Evolutionary conservation across 257 asterid species (phyloP).

Genomic region (Nicotiana attenuata): DNA sequence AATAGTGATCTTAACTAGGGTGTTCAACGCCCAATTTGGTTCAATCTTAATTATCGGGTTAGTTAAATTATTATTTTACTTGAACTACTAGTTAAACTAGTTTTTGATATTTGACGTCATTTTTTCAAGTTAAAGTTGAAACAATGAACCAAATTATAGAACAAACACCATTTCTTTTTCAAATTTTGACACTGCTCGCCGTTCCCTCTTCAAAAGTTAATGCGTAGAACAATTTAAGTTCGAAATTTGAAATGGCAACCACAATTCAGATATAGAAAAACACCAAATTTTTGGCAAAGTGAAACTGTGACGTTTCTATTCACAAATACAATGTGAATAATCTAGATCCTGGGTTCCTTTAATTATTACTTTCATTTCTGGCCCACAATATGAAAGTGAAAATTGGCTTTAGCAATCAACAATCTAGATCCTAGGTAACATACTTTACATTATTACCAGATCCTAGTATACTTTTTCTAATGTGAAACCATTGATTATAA

Average conservation of each 20-base stretch:
- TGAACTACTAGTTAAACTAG: not conserved
- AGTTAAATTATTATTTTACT: not conserved
- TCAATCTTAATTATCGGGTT: not conserved
- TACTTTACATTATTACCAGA: not conserved
- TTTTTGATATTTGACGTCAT: not conserved
- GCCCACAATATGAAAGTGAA: not conserved
- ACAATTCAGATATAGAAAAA: too few species aligned
- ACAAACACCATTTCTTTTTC: not conserved
- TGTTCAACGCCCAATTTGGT: not conserved
- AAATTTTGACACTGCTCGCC: not conserved
- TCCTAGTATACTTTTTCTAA: not conserved
- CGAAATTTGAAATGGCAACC: too few species aligned
- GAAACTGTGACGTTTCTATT: not conserved
- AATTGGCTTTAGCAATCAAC: not conserved
- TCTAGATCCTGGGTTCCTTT: not conserved
- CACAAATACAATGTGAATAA: not conserved
- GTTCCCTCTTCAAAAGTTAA: too few species aligned
- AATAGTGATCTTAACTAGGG: not conserved
- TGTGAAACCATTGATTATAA: not conserved
- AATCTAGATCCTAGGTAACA: not conserved
- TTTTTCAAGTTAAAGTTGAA: not conserved
- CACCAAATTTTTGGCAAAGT: not conserved
- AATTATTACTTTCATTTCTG: not conserved
- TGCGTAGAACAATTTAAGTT: too few species aligned
- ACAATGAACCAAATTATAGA: not conserved